Conservation (phyloP, 2,329 filamentous ascomycete species). For the Coniochaeta sp. region DNA sequence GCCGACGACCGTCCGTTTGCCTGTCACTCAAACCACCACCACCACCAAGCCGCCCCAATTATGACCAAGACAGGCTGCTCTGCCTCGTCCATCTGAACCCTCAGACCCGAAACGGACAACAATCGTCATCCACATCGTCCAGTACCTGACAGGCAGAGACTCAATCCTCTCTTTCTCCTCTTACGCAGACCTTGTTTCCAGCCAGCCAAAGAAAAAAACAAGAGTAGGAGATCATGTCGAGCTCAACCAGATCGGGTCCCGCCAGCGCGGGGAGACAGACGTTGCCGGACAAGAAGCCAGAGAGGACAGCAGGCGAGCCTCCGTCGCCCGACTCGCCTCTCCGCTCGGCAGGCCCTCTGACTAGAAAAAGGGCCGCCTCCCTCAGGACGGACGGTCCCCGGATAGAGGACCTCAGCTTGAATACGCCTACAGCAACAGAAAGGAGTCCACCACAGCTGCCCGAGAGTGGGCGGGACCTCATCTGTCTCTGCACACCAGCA, state of each 20-base stretch:
- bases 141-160: not conserved
- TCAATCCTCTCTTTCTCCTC: no score
- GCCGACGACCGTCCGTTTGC: not conserved
- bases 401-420: constrained; percentile 25
- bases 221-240: not conserved
- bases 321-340: not conserved
- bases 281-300: constrained; percentile 1
- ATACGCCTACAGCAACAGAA: constrained; percentile 21
- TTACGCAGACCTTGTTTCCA: not conserved
- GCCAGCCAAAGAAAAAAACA: not conserved
- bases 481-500: constrained; percentile 50
- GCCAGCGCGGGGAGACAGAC: not conserved
- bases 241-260: not conserved
- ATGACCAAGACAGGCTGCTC: not conserved
- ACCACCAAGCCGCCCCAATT: not conserved
- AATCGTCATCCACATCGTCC: not conserved
- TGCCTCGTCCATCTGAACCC: not conserved
- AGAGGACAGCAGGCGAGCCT: not conserved
- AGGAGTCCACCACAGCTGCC: constrained; percentile 8
- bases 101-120: not conserved
- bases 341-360: constrained; percentile 13
- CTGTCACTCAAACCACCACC: not conserved
- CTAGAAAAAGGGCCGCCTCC: constrained; percentile 37
- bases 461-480: constrained; percentile 25
- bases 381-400: constrained; percentile 32